Evolutionary conservation across 768 basidiomycete genomes (phyloP), one percentile per base, ranked within the genome.

Genomic region (Agaricus bisporus): DNA sequence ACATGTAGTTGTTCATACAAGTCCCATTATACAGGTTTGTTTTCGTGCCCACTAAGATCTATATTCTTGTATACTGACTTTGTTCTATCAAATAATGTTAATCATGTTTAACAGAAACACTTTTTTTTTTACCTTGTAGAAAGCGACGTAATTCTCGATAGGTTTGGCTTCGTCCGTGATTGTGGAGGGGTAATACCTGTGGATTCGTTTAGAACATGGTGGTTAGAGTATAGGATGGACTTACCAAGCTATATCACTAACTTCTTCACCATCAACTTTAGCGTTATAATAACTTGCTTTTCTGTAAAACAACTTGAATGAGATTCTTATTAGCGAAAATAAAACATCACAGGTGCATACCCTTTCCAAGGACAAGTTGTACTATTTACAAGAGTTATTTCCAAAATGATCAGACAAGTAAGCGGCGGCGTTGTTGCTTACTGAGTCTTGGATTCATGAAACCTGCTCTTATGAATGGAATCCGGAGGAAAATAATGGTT

Each of bases 401-500:
- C 14, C 26, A 36, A 20, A n/a, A 32, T 4, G 46, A 41, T 26
- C 11, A 42, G n/a, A n/a, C n/a, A n/a, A n/a, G n/a, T n/a, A n/a
- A n/a, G n/a, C n/a, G n/a, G n/a, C n/a, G n/a, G n/a, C n/a, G n/a
- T n/a, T n/a, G n/a, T n/a, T n/a, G n/a, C 58, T 38, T 54, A 66
- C 70, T 67, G 70, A 0, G 82, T 86, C 35, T 68, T 58, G 1
- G 88, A 89, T 17, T 69, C 63, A 14, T 55, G 70, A 57, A 89
- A 73, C 11, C 73, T 57, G 4, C 70, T 64, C 39, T 65, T 70
- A 38, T 75, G 70, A 22, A 90, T 68, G 1, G 76, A 68, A 1
- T 70, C 64, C 0, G 82, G 81, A 4, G 88, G 86, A 63, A 90
- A 90, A 68, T 89, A 89, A 57, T 86, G 80, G 58, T 86, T 88